Percentiles rank a stretch among this genome's conserved stretches.
These are phyloP conservation scores for Hygrocybe punicea DNA, from an alignment of 768 basidiomycete species.

Conservation along the genomic window DNA sequence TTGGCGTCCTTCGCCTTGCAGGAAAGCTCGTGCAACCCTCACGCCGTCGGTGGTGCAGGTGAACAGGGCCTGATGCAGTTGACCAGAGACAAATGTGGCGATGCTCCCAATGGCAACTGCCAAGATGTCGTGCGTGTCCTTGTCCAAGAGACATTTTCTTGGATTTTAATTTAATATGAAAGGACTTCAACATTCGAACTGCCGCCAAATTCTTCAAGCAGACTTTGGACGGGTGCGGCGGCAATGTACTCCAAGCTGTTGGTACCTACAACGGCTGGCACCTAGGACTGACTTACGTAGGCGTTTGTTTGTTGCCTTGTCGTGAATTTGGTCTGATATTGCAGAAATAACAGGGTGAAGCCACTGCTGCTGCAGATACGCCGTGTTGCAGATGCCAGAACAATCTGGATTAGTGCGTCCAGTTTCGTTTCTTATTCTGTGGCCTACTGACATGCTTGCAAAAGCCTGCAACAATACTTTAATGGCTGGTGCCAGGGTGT, in stretches of 20 bases:
- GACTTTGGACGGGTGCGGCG: constrained; percentile 46
- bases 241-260: constrained; percentile 54
- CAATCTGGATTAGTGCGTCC: constrained; percentile 79
- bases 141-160: constrained; percentile 23
- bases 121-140: constrained; percentile 34
- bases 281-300: constrained; percentile 54
- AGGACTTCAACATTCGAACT: constrained; percentile 72
- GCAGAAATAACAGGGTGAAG: constrained; percentile 38
- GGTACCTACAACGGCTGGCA: constrained; percentile 80
- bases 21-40: constrained; percentile 68
- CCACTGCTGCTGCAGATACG: constrained; percentile 53
- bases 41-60: constrained; percentile 66
- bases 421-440: neutral
- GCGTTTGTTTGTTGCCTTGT: constrained; percentile 12
- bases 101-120: constrained; percentile 49
- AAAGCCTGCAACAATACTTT: constrained; percentile 62
- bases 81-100: constrained; percentile 70
- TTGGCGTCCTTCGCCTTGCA: constrained; percentile 88
- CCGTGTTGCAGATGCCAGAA: constrained; percentile 71
- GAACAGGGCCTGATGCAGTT: constrained; percentile 90
- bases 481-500: constrained; percentile 70
- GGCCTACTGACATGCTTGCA: constrained; percentile 7
- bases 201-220: constrained; percentile 59
- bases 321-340: constrained; percentile 3
- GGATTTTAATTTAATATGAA: neutral